Evolutionary conservation across 306 rosid species (phyloP), one percentile per base, ranked within the genome.

Genomic region (Malus sieversii): DNA sequence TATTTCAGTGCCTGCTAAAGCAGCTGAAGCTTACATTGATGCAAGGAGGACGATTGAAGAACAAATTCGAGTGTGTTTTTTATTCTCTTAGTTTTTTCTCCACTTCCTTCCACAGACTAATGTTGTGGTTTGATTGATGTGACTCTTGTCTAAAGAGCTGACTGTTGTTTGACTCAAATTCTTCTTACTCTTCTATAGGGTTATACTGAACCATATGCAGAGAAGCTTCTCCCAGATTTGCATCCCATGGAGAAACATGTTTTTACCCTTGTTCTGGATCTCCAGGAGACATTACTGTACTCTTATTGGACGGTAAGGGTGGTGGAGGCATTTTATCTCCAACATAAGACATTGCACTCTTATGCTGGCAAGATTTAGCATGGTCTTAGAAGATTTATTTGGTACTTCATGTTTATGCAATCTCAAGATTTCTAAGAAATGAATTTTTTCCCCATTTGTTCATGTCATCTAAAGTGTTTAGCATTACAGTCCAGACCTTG

Each of bases 161-260:
- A 32, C 12, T 27, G 71, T 61, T 23, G 69, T 52, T 73, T 81
- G 78, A 86, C 74, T 22, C 68, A 8, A 71, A 46, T 55, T 67
- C 30, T 74, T 40, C 78, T 66, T 82, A 71, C 70, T 64, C 46
- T 70, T 32, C 80, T 80, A 32, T 80, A 95, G 99, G 86, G 91
- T 78, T 92, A 88, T 76, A 85, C 97, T 0, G 99, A 95, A 78
- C 99, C 99, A 76, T 90, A 84, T 18, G 74, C 97, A 5, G 99
- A 95, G 69, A 92, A 90, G 88, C 99, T 95, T 83, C 99, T 95
- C 88, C 99, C 99, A 53, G 98, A 95, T 79, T 84, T 92, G 91
- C 93, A 80, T 78, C 97, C 98, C 76, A 75, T 84, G 80, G 98
- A 95, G 79, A 86, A 66, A 35, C 96, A 90, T 71, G 97, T 88